A percentile compares a stretch with the other conserved stretches of the same genome.
phyloP scores from a whole-genome alignment of 2,329 filamentous ascomycete genomes.

The Colletotrichum sp. region DNA sequence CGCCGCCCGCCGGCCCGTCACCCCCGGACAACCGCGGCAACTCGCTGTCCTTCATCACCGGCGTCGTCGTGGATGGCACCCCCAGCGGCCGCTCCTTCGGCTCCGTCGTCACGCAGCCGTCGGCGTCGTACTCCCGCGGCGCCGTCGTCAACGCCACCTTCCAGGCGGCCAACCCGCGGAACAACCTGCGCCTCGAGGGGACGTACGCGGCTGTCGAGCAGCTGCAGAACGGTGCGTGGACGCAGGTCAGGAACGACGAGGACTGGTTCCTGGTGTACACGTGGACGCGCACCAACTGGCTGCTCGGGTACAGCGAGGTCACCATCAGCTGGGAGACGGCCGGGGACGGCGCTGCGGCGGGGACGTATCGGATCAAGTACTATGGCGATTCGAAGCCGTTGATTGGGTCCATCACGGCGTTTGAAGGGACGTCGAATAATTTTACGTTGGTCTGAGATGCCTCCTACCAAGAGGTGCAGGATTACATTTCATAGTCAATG shows the following conservation, averaged over 20 bases:
- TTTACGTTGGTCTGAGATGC: constrained; percentile 45
- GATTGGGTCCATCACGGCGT: constrained; percentile 64
- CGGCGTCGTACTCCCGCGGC: constrained; percentile 62
- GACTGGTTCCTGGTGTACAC: constrained; percentile 86
- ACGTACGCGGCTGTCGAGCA: constrained; percentile 82
- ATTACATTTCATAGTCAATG: neutral
- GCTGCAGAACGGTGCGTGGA: constrained; percentile 60
- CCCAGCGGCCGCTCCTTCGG: constrained; percentile 75
- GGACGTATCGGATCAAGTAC: constrained; percentile 81
- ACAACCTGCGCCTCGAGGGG: constrained; percentile 79
- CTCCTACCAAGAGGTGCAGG: neutral
- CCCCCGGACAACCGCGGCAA: constrained; percentile 80
- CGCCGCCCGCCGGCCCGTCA: constrained; percentile 58
- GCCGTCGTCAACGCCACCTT: constrained; percentile 71
- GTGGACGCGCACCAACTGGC: constrained; percentile 75
- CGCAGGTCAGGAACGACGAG: constrained; percentile 69
- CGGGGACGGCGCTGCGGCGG: constrained; percentile 48
- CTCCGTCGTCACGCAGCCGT: constrained; percentile 61
- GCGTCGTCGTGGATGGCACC: constrained; percentile 75
- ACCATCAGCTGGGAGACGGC: constrained; percentile 80
- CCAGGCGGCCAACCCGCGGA: constrained; percentile 87
- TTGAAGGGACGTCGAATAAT: constrained; percentile 69
- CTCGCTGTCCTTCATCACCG: constrained; percentile 81
- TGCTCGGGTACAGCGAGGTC: constrained; percentile 80
- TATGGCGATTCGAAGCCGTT: constrained; percentile 81